These are phyloP conservation scores for Zalaria sp. DNA, from an alignment of 2,329 filamentous ascomycete genomes.

Conservation along the genomic window DNA sequence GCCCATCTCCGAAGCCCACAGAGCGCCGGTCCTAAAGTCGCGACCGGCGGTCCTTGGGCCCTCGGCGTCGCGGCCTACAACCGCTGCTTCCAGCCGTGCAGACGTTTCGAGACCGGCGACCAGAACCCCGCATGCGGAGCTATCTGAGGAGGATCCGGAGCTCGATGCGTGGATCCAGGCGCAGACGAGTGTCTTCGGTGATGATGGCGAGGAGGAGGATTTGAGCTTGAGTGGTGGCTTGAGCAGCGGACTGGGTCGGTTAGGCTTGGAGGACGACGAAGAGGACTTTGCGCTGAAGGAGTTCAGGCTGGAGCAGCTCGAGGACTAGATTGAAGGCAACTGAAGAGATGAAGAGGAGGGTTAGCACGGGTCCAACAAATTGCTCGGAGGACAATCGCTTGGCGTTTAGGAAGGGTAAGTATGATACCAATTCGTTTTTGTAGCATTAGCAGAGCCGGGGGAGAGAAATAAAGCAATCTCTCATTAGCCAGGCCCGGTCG, in stretches of 20 bases:
- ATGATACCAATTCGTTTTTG: too few species aligned
- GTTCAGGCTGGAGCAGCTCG: background rate
- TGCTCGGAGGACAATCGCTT: too few species aligned
- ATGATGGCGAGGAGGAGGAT: background rate
- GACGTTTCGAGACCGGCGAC: too few species aligned
- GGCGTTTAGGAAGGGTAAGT: too few species aligned
- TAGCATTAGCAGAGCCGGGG: too few species aligned
- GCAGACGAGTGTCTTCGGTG: background rate
- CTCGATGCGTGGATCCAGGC: background rate
- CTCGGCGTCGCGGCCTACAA: too few species aligned
- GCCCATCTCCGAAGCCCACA: constrained; percentile 8
- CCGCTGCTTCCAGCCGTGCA: too few species aligned
- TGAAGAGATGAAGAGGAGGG: too few species aligned
- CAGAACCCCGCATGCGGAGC: background rate
- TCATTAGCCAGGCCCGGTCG: too few species aligned
- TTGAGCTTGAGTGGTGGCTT: background rate
- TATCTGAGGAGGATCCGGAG: background rate
- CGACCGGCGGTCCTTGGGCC: too few species aligned
- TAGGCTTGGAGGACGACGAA: background rate
- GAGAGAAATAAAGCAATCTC: too few species aligned
- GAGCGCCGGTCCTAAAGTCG: background rate
- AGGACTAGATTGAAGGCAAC: background rate
- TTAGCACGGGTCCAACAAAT: too few species aligned
- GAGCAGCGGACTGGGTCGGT: background rate
- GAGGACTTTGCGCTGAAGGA: background rate